A percentile compares a stretch with the other conserved stretches of the same genome.
These are phyloP conservation scores for Penicillium crystallinum DNA, from an alignment of 495 filamentous ascomycete species.

Conservation along the genomic window DNA sequence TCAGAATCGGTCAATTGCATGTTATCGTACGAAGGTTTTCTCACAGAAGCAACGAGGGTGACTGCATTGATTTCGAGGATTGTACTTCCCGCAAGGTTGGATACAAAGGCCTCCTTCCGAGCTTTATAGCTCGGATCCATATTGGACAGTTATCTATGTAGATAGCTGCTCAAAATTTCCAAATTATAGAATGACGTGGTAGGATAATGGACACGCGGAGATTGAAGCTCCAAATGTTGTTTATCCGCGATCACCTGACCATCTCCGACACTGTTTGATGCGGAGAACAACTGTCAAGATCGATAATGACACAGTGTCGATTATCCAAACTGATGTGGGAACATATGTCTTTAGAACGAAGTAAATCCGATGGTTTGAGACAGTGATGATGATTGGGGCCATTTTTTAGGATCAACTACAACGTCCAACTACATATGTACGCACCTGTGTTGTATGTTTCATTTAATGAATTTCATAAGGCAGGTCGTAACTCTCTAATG, in stretches of 20 bases:
- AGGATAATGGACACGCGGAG: neutral
- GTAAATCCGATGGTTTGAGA: too few relatives aligned
- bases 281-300: slow-evolving; percentile 7
- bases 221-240: slow-evolving; percentile 4
- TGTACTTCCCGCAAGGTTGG: slow-evolving; percentile 78
- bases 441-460: neutral
- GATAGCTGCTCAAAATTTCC: neutral
- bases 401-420: neutral
- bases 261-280: neutral
- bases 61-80: slow-evolving; percentile 84
- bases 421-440: neutral
- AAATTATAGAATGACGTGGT: neutral
- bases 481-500: slow-evolving; percentile 1
- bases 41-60: slow-evolving; percentile 77
- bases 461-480: neutral
- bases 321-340: neutral
- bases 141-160: slow-evolving; percentile 4
- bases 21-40: slow-evolving; percentile 17
- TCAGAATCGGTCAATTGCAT: neutral
- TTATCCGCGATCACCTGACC: slow-evolving; percentile 6
- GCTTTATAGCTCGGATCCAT: slow-evolving; percentile 75
- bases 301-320: slow-evolving; percentile 6
- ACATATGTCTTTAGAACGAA: neutral
- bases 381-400: neutral
- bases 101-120: slow-evolving; percentile 92